These are phyloP conservation scores for Thelephora terrestris DNA, from an alignment of 1,284 basidiomycete genomes.

Conservation along the genomic window DNA sequence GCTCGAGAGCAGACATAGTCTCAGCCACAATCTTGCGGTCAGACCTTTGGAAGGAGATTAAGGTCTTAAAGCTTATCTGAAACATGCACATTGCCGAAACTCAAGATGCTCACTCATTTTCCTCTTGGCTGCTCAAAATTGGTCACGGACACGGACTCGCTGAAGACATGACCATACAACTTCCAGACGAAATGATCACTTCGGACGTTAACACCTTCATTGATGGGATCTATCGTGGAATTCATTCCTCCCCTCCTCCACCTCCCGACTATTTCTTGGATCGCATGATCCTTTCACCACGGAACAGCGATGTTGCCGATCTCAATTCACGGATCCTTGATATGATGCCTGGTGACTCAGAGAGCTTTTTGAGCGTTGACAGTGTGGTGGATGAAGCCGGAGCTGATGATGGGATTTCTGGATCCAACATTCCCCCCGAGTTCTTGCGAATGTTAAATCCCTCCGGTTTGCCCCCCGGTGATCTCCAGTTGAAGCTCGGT, in stretches of 20 bases:
- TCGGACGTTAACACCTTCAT: conserved; percentile 17
- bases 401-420: neutral
- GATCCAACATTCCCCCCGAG: conserved; percentile 13
- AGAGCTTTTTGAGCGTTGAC: conserved; percentile 20
- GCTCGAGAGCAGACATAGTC: conserved; percentile 24
- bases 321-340: conserved; percentile 24
- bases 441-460: conserved; percentile 16
- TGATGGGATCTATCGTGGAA: conserved; percentile 20
- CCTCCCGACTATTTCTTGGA: conserved; percentile 25
- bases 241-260: conserved; percentile 9
- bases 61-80: conserved; percentile 19
- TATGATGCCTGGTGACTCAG: conserved; percentile 20
- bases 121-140: conserved; percentile 30
- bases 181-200: conserved; percentile 21
- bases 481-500: conserved; percentile 23
- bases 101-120: conserved; percentile 21
- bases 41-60: conserved; percentile 23
- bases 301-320: conserved; percentile 25
- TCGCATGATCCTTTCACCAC: conserved; percentile 25
- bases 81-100: conserved; percentile 28
- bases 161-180: conserved; percentile 13
- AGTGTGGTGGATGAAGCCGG: conserved; percentile 9
- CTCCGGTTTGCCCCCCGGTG: conserved; percentile 16
- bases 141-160: conserved; percentile 23
- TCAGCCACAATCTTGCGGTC: conserved; percentile 23